A percentile compares a stretch with the other conserved stretches of the same genome.
phyloP scores from a whole-genome alignment of 306 rosid genomes.

The Prunus salicina region DNA sequence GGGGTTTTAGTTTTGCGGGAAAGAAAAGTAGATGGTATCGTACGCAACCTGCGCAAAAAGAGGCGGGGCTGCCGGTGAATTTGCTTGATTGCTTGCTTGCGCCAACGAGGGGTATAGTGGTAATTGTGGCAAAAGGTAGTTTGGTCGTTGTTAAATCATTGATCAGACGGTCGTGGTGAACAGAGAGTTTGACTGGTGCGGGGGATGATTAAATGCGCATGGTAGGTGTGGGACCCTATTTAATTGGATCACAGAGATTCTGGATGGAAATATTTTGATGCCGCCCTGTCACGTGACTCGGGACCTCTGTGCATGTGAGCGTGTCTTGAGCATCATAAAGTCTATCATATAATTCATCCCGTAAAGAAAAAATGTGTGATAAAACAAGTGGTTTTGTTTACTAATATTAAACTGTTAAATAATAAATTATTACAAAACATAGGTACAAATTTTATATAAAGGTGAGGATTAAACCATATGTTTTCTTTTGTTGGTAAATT shows the following conservation, averaged over 20 bases:
- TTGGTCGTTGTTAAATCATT: not conserved
- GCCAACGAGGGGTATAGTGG: not conserved
- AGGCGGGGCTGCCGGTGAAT: not conserved
- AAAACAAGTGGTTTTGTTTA: too few species aligned
- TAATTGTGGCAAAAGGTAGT: not conserved
- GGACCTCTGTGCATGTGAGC: not conserved
- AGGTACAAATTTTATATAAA: too few species aligned
- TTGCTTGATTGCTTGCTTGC: too few species aligned
- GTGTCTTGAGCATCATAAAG: not conserved
- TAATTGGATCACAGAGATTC: not conserved
- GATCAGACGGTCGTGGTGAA: not conserved
- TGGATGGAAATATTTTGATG: too few species aligned
- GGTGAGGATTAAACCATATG: too few species aligned
- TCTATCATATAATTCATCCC: too few species aligned
- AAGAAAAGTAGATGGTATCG: not conserved
- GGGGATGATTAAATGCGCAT: not conserved
- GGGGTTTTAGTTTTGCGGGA: not conserved
- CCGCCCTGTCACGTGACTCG: not conserved
- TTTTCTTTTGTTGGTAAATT: too few species aligned
- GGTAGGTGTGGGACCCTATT: not conserved
- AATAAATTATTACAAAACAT: too few species aligned
- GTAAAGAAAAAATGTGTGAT: too few species aligned
- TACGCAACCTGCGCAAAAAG: constrained; percentile 1
- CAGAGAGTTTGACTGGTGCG: not conserved
- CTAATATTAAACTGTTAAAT: too few species aligned